Percentiles rank a stretch among this genome's conserved stretches.
phyloP scores from a whole-genome alignment of 192 early-diverging fungal genomes.

The Backusella luteola region DNA sequence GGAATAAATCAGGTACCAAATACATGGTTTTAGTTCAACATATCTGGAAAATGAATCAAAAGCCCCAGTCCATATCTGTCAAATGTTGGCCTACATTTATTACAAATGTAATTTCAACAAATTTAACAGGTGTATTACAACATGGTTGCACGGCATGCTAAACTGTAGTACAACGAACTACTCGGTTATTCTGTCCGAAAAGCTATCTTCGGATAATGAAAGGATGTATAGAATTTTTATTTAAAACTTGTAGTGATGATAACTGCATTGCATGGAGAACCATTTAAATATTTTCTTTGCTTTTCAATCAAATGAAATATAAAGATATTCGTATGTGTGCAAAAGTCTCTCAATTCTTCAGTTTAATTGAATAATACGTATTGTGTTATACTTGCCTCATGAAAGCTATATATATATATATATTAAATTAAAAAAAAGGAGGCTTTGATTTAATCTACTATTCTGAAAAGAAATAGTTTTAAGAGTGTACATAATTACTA shows the following conservation, averaged over 20 bases:
- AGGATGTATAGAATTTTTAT: neutral
- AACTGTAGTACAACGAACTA: neutral
- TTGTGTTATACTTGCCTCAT: too few relatives aligned
- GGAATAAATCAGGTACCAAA: neutral
- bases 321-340: too few relatives aligned
- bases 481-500: too few relatives aligned
- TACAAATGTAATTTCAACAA: neutral
- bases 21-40: neutral
- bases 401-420: too few relatives aligned
- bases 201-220: neutral
- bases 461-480: too few relatives aligned
- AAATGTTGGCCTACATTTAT: neutral
- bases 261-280: neutral
- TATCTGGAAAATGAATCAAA: neutral
- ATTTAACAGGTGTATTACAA: neutral
- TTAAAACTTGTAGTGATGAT: neutral
- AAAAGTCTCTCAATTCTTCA: too few relatives aligned
- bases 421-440: too few relatives aligned
- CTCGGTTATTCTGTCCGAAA: neutral
- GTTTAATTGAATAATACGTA: too few relatives aligned
- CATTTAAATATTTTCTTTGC: too few relatives aligned
- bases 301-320: too few relatives aligned
- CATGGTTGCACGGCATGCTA: neutral
- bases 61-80: constrained; percentile 2
- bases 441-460: too few relatives aligned